Evolutionary conservation across 306 rosid species (phyloP).

Genomic region (Nissolia schottii): DNA sequence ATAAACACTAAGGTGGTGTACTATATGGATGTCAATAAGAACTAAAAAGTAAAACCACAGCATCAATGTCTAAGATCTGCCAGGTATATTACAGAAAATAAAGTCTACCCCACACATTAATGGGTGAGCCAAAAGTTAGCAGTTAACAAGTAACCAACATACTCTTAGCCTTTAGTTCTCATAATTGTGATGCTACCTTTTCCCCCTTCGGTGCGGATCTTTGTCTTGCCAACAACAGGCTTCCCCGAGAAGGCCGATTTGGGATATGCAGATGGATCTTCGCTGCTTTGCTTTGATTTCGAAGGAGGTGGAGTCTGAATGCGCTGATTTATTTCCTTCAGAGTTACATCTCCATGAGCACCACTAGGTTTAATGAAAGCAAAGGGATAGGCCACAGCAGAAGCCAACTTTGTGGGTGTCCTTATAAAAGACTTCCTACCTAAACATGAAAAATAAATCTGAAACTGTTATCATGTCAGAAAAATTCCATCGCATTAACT

Average conservation of each 20-base stretch:
- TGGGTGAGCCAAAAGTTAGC: constrained; percentile 20
- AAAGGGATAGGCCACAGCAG: constrained; percentile 94
- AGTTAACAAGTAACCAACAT: constrained; percentile 5
- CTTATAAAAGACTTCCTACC: constrained; percentile 74
- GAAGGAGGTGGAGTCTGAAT: constrained; percentile 73
- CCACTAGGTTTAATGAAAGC: constrained; percentile 94
- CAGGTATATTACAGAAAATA: constrained; percentile 26
- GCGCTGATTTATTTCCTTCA: constrained; percentile 94
- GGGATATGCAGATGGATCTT: constrained; percentile 64
- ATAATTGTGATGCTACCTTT: constrained; percentile 98
- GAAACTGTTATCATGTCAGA: constrained; percentile 13
- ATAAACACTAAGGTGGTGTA: constrained; percentile 40
- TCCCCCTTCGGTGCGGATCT: constrained; percentile 91
- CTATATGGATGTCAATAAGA: constrained; percentile 18
- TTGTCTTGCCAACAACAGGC: constrained; percentile 93
- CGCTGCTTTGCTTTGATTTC: constrained; percentile 44
- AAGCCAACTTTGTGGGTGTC: constrained; percentile 67
- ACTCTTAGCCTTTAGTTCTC: constrained; percentile 81
- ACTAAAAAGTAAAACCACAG: constrained; percentile 27
- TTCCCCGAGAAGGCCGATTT: constrained; percentile 98
- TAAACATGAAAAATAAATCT: constrained; percentile 33
- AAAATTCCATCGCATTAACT: neutral
- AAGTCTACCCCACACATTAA: constrained; percentile 20
- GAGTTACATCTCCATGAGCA: constrained; percentile 87
- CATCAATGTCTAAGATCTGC: constrained; percentile 27